These are phyloP conservation scores for Xylariaceae sp. DNA, from an alignment of 2,329 filamentous ascomycete genomes.

Conservation along the genomic window DNA sequence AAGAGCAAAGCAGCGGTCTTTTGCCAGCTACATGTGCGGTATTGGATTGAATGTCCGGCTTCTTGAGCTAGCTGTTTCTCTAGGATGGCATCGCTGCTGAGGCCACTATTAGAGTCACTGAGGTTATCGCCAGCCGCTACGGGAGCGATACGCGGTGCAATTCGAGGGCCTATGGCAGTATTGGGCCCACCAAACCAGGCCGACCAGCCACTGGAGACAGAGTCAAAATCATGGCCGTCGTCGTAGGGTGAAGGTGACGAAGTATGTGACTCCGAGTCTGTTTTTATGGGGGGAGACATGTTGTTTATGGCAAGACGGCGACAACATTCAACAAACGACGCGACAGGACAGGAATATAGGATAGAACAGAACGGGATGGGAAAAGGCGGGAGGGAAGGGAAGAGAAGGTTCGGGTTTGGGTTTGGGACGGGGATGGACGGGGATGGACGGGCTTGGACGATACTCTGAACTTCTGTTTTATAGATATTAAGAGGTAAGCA, in stretches of 20 bases:
- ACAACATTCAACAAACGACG: neutral
- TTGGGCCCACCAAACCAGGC: constrained; percentile 38
- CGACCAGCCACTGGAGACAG: constrained; percentile 32
- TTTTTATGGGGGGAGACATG: constrained; percentile 16
- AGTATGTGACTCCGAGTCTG: constrained; percentile 23
- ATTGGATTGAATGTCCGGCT: constrained; percentile 75
- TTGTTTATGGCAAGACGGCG: neutral
- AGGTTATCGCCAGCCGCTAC: constrained; percentile 17
- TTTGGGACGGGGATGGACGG: neutral
- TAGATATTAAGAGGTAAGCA: too few species aligned
- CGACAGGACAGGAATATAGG: neutral
- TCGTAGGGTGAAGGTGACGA: constrained; percentile 37
- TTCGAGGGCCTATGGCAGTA: constrained; percentile 48
- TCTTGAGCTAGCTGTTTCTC: constrained; percentile 71
- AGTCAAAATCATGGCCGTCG: constrained; percentile 48
- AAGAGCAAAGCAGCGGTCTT: constrained; percentile 91
- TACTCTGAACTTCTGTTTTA: neutral
- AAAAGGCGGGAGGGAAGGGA: neutral
- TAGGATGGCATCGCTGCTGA: constrained; percentile 47
- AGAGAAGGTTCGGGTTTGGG: neutral
- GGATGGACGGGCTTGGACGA: neutral
- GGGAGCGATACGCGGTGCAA: constrained; percentile 40
- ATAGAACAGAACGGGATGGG: neutral
- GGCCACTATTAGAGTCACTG: constrained; percentile 40
- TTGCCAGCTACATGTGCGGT: constrained; percentile 89